phyloP scores from a whole-genome alignment of 768 basidiomycete genomes.

The Mycena filopes region DNA sequence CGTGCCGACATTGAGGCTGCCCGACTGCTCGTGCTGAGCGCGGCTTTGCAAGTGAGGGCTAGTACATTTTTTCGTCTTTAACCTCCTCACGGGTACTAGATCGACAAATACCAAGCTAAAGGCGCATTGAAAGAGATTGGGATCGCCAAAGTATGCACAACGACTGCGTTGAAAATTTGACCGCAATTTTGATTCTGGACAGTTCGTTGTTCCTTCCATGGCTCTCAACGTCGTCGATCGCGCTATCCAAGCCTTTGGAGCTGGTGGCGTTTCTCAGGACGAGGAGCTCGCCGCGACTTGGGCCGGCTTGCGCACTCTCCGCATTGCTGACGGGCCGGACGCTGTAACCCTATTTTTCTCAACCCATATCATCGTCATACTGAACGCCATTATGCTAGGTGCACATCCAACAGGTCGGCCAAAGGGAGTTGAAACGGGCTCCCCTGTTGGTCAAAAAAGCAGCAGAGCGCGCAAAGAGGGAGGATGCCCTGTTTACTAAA shows the following conservation, averaged over 20 bases:
- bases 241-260: constrained; percentile 96
- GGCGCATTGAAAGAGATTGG: constrained; percentile 98
- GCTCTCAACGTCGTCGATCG: constrained; percentile 90
- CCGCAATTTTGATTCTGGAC: background rate
- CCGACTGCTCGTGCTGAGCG: constrained; percentile 89
- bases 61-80: background rate
- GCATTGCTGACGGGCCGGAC: constrained; percentile 89
- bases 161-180: background rate
- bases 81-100: constrained; percentile 54
- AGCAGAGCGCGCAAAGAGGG: constrained; percentile 66
- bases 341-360: constrained; percentile 55
- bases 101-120: constrained; percentile 91
- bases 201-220: constrained; percentile 96
- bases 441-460: constrained; percentile 65
- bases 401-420: constrained; percentile 95
- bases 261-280: constrained; percentile 96
- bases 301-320: constrained; percentile 86
- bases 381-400: constrained; percentile 58
- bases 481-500: constrained; percentile 67
- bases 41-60: constrained; percentile 78
- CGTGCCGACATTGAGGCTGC: constrained; percentile 93
- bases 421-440: constrained; percentile 85
- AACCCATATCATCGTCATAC: background rate
- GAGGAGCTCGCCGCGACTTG: constrained; percentile 81
- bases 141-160: constrained; percentile 83